Conservation (phyloP, 257 asterid species). For the Solanum lycopersicoides region DNA sequence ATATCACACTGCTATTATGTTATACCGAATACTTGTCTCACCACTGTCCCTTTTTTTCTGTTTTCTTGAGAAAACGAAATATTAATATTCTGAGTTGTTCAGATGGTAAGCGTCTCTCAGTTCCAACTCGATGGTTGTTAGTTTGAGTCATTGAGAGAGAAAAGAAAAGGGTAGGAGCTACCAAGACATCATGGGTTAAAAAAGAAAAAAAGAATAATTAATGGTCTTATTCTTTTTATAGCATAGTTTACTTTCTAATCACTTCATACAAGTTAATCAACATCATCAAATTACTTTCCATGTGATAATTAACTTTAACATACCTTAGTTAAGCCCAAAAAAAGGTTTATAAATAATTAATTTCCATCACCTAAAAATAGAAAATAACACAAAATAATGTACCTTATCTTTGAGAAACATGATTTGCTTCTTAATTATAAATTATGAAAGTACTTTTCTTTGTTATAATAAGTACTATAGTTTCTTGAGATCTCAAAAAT, state of each 20-base stretch:
- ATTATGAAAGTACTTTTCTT: not conserved
- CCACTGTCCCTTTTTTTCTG: not conserved
- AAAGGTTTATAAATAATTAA: not conserved
- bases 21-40: not conserved
- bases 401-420: not conserved
- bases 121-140: too few relatives aligned
- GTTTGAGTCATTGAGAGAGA: not conserved
- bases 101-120: too few relatives aligned
- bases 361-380: not conserved
- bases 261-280: not conserved
- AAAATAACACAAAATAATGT: not conserved
- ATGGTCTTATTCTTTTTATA: conserved; percentile 8
- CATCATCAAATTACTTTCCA: not conserved
- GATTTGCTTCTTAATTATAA: not conserved
- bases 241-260: not conserved
- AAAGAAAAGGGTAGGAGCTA: not conserved
- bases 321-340: not conserved
- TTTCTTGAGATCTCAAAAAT: not conserved
- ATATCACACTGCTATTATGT: not conserved
- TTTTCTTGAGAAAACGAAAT: not conserved
- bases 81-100: not conserved
- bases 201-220: not conserved
- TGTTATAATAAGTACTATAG: not conserved
- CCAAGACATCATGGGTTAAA: not conserved
- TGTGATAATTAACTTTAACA: not conserved